Conservation (phyloP, 75 land plant genomes). For the Sequoia sempervirens region DNA sequence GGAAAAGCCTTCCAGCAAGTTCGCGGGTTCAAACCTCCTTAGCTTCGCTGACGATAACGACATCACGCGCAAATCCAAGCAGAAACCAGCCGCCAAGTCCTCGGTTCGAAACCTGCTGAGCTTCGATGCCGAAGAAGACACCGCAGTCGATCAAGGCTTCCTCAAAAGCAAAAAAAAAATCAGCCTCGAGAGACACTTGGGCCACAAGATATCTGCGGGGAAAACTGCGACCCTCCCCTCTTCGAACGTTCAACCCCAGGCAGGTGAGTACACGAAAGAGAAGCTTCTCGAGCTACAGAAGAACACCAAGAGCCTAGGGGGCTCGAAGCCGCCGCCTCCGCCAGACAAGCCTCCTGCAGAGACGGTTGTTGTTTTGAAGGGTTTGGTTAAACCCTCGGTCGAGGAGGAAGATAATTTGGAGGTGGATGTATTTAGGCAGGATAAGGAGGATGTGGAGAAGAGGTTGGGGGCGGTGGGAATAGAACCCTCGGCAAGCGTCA, state of each 20-base stretch:
- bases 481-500: constrained; percentile 12
- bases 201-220: constrained; percentile 1
- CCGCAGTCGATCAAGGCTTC: not conserved
- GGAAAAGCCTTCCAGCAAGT: not conserved
- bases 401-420: constrained; percentile 15
- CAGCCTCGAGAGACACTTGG: not conserved
- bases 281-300: constrained; percentile 83
- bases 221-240: constrained; percentile 13
- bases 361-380: constrained; percentile 79
- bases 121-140: constrained; percentile 22
- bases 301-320: constrained; percentile 76
- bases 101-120: constrained; percentile 22
- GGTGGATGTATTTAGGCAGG: constrained; percentile 4
- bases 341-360: constrained; percentile 32
- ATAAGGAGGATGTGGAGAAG: constrained; percentile 26
- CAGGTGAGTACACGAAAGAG: constrained; percentile 90
- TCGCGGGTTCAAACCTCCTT: constrained; percentile 44
- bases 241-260: constrained; percentile 85
- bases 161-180: constrained; percentile 32
- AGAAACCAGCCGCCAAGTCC: constrained; percentile 12
- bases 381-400: constrained; percentile 61
- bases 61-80: constrained; percentile 12
- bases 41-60: constrained; percentile 83
- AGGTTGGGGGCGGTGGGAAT: constrained; percentile 35
- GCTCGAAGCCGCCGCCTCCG: constrained; percentile 21